Evolutionary conservation across 257 asterid genomes (phyloP), one percentile per base, ranked within the genome.

Genomic region (Jasminum sambac): DNA sequence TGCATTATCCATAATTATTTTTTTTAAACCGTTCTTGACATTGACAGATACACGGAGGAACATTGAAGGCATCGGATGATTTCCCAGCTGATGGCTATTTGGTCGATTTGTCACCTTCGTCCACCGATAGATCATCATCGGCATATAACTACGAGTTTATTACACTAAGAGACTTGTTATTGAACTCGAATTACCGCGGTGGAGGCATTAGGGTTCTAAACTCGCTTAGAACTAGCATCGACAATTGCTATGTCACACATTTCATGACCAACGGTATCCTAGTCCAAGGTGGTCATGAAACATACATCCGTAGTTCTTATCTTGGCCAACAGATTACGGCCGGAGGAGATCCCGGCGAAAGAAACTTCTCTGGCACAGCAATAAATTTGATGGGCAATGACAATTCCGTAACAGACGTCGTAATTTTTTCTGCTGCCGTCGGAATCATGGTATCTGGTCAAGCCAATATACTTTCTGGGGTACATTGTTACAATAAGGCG

Each of bases 401-500:
- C 61, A 94, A 94, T 40, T 71, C 93, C 0, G 85, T 94, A 62
- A 74, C 90, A 0, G 95, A 94, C n/a, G 96, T 87, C 6, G 97
- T 88, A 48, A 83, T 94, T 0, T 94, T 94, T 65, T 94, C 99
- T 0, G 95, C 99, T 0, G 81, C 80, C n/a, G 66, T 69, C 3
- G 99, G 99, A 3, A 83, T 94, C 2, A 6, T 88, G 65, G 43
- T 94, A 39, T 61, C 83, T 3, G 99, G 98, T 6, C 93, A 85
- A 42, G 99, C 98, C 6, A 94, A 94, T 74, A 21, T 75, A 0
- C 11, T 94, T 21, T 72, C 90, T 5, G 97, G 96, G 1, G 93
- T 91, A 0, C 99, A 94, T 70, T 91, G 98, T 78, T 94, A 94
- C 70, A 94, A 94, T 65, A 94, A 91, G 79, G 98, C 99, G n/a